phyloP scores from a whole-genome alignment of 495 filamentous ascomycete genomes.

The Podospora anserina region DNA sequence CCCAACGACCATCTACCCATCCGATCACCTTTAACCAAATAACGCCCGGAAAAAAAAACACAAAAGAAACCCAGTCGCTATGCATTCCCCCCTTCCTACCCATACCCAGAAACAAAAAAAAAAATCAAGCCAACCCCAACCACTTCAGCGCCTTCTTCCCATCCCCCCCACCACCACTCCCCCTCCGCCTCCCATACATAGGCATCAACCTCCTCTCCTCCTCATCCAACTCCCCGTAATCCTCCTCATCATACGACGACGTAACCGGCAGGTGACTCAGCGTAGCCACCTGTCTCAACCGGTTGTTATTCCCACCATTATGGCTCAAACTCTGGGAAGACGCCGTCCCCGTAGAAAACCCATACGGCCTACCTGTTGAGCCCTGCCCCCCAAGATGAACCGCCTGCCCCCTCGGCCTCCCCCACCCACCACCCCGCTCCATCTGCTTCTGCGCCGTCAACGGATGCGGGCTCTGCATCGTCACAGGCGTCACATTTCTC shows the following conservation, averaged over 20 bases:
- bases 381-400: background rate
- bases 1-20: background rate
- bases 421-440: background rate
- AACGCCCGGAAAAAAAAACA: background rate
- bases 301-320: background rate
- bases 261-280: background rate
- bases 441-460: background rate
- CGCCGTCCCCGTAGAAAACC: background rate
- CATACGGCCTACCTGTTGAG: background rate
- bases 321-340: background rate
- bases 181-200: conserved; percentile 4
- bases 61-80: background rate
- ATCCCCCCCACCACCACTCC: background rate
- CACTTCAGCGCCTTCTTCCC: conserved; percentile 25
- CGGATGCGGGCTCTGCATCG: background rate
- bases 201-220: conserved; percentile 29
- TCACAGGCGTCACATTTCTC: no score
- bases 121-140: conserved; percentile 20
- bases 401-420: background rate
- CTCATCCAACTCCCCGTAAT: conserved; percentile 6
- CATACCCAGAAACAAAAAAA: background rate
- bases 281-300: background rate
- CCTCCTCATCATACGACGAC: background rate
- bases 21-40: no score
- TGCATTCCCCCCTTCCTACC: background rate